A percentile compares a stretch with the other conserved stretches of the same genome.
Evolutionary conservation across 192 early-diverging fungal species (phyloP).

Genomic region (Mortierella antarctica): DNA sequence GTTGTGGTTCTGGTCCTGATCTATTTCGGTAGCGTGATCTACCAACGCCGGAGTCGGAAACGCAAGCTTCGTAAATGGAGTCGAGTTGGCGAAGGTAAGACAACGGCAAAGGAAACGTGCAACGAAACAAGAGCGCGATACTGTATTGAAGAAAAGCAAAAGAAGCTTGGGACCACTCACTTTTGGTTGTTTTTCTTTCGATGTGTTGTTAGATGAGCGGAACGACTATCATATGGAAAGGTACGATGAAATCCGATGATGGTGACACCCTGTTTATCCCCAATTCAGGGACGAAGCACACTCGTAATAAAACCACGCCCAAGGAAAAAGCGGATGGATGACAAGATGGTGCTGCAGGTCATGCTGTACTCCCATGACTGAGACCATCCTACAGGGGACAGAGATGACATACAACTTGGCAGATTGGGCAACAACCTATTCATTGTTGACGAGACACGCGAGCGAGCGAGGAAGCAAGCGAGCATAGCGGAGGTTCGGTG

Average conservation of each 20-base stretch:
- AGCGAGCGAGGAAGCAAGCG: too few relatives aligned
- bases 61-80: conserved; percentile 43
- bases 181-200: conserved; percentile 6
- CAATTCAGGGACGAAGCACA: not conserved
- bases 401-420: too few relatives aligned
- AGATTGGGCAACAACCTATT: too few relatives aligned
- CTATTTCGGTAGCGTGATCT: conserved; percentile 35
- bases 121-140: not conserved
- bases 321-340: not conserved
- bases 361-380: too few relatives aligned
- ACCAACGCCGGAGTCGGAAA: conserved; percentile 26
- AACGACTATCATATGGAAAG: conserved; percentile 27
- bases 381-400: too few relatives aligned
- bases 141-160: not conserved
- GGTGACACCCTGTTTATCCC: too few relatives aligned
- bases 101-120: conserved; percentile 4
- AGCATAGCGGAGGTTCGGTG: too few relatives aligned
- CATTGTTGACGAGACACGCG: too few relatives aligned
- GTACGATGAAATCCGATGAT: conserved; percentile 26
- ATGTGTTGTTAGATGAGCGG: not conserved
- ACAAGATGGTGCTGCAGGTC: too few relatives aligned
- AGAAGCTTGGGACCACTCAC: not conserved
- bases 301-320: not conserved
- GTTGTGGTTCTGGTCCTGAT: conserved; percentile 15
- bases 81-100: conserved; percentile 24